These are phyloP conservation scores for Kregervanrija delftensis DNA, from an alignment of 805 yeast genomes.

Conservation along the genomic window DNA sequence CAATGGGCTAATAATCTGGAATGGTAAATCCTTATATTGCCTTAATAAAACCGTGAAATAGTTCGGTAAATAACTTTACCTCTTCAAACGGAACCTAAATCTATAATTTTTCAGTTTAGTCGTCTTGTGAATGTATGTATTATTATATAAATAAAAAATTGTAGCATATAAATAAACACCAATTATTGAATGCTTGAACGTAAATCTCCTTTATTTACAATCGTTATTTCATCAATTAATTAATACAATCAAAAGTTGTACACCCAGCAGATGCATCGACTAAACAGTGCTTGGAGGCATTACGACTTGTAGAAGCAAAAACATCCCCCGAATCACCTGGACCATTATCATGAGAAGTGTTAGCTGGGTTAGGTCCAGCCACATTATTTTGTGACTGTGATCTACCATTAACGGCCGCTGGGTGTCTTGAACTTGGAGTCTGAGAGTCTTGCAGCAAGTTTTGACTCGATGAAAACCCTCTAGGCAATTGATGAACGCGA, in stretches of 20 bases:
- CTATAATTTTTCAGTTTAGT: background rate
- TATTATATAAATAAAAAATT: too few relatives aligned
- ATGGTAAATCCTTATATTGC: slow-evolving; percentile 18
- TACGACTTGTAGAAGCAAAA: too few relatives aligned
- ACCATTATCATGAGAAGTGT: too few relatives aligned
- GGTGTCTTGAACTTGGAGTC: background rate
- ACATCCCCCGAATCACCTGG: too few relatives aligned
- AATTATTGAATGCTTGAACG: background rate
- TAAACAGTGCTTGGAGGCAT: slow-evolving; percentile 29
- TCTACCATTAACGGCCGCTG: background rate
- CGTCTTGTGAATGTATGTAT: too few relatives aligned
- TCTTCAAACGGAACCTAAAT: background rate
- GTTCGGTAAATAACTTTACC: background rate
- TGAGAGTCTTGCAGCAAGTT: slow-evolving; percentile 6
- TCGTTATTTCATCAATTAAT: slow-evolving; percentile 15
- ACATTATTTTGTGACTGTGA: too few relatives aligned
- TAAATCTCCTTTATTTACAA: background rate
- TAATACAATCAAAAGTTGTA: slow-evolving; percentile 37
- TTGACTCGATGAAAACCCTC: slow-evolving; percentile 20
- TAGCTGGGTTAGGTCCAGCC: too few relatives aligned
- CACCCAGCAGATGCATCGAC: slow-evolving; percentile 50
- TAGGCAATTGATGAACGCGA: slow-evolving; percentile 23
- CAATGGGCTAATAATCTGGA: slow-evolving; percentile 26
- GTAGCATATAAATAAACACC: too few relatives aligned
- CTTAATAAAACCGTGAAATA: background rate